phyloP scores from a whole-genome alignment of 345 rosid species.

The Aquilaria malaccensis region DNA sequence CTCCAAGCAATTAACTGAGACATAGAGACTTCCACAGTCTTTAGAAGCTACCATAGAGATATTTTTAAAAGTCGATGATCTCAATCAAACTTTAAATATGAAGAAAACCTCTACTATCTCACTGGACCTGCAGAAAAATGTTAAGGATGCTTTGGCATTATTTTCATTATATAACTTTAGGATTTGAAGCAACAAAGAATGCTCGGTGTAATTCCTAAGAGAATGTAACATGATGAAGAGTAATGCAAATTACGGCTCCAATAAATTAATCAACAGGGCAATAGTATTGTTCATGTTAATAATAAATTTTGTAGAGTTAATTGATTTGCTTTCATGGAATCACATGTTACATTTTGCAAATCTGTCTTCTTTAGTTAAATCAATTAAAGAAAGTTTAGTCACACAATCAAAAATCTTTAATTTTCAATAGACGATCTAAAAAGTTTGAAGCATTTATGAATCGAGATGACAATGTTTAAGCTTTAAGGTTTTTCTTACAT shows the following conservation, averaged over 20 bases:
- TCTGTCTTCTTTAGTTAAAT: too few relatives aligned
- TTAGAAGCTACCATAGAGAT: slow-evolving; percentile 89
- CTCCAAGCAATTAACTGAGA: slow-evolving; percentile 35
- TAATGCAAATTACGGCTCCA: slow-evolving; percentile 19
- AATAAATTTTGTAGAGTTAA: too few relatives aligned
- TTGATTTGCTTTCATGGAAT: too few relatives aligned
- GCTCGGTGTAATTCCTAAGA: slow-evolving; percentile 80
- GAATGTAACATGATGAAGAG: slow-evolving; percentile 78
- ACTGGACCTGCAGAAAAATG: slow-evolving; percentile 28
- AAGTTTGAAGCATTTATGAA: too few relatives aligned
- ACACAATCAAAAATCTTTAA: too few relatives aligned
- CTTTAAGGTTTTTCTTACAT: too few relatives aligned
- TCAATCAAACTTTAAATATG: slow-evolving; percentile 13
- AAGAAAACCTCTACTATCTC: slow-evolving; percentile 25
- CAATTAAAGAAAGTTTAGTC: too few relatives aligned
- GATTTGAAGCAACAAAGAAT: slow-evolving; percentile 59
- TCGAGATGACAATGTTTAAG: too few relatives aligned
- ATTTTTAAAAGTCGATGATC: slow-evolving; percentile 49
- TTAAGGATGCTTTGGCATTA: slow-evolving; percentile 71
- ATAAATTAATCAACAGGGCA: too few relatives aligned
- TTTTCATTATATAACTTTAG: slow-evolving; percentile 60
- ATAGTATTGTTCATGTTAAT: too few relatives aligned
- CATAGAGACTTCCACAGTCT: slow-evolving; percentile 59
- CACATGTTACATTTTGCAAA: too few relatives aligned
- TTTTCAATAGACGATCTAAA: too few relatives aligned